Percentiles rank a stretch among this genome's conserved stretches.
Evolutionary conservation across 2,329 filamentous ascomycete species (phyloP).

Genomic region (Exophiala alcalophila): DNA sequence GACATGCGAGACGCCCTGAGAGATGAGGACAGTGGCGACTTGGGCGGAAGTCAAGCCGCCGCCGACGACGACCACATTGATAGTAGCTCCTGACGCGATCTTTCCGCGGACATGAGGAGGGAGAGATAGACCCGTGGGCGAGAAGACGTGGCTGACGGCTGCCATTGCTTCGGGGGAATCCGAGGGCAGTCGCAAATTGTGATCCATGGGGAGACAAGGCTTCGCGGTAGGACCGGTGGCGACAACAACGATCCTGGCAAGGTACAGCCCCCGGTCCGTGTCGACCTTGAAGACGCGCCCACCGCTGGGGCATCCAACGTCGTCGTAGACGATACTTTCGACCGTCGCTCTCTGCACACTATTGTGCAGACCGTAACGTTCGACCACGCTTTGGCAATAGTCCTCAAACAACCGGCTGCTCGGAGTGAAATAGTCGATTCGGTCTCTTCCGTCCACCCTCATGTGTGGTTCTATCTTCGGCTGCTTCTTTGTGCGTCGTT

Average conservation of each 20-base stretch:
- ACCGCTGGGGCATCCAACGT: conserved; percentile 42
- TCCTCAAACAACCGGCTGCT: conserved; percentile 60
- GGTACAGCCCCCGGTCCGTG: conserved; percentile 53
- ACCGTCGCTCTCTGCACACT: conserved; percentile 61
- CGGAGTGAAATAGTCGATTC: conserved; percentile 67
- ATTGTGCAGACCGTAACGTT: conserved; percentile 57
- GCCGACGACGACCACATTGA: conserved; percentile 65
- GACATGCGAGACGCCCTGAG: conserved; percentile 63
- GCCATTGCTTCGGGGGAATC: too few species aligned
- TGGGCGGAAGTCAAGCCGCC: conserved; percentile 76
- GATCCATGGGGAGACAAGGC: conserved; percentile 21
- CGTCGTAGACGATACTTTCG: conserved; percentile 59
- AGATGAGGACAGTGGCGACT: conserved; percentile 64
- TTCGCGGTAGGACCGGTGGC: conserved; percentile 67
- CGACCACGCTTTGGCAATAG: conserved; percentile 58
- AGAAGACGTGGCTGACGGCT: conserved; percentile 60
- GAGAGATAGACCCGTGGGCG: conserved; percentile 52
- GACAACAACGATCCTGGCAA: conserved; percentile 62
- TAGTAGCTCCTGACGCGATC: conserved; percentile 45
- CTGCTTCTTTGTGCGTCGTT: conserved; percentile 68
- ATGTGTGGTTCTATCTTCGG: conserved; percentile 37
- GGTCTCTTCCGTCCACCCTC: conserved; percentile 63
- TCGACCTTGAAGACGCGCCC: conserved; percentile 62
- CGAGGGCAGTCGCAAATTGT: conserved; percentile 7
- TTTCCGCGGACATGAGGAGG: conserved; percentile 52